phyloP scores from a whole-genome alignment of 1,284 basidiomycete genomes.

The Coniferiporia sulphurascens region DNA sequence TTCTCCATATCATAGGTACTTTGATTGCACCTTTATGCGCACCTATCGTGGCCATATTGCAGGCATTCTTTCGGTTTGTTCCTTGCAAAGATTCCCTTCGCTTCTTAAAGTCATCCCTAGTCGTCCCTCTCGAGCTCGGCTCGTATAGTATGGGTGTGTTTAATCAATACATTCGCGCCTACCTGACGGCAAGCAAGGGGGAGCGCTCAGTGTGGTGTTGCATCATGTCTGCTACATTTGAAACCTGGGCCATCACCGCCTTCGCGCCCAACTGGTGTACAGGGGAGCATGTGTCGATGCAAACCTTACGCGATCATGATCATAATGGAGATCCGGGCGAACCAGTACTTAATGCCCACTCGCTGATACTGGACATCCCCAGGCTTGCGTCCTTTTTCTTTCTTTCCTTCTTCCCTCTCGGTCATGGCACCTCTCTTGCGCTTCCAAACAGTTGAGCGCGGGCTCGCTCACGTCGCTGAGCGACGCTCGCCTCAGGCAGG shows the following conservation, averaged over 20 bases:
- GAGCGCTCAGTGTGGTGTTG: too few relatives aligned
- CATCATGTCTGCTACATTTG: not conserved
- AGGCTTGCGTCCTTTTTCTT: not conserved
- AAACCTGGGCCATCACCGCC: not conserved
- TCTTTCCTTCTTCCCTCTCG: not conserved
- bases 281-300: not conserved
- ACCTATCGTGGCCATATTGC: too few relatives aligned
- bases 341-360: not conserved
- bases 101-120: too few relatives aligned
- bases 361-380: not conserved
- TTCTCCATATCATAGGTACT: too few relatives aligned
- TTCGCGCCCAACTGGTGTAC: not conserved
- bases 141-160: too few relatives aligned
- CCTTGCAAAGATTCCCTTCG: too few relatives aligned
- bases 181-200: too few relatives aligned
- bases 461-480: conserved; percentile 22
- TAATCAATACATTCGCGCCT: too few relatives aligned
- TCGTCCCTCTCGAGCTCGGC: too few relatives aligned
- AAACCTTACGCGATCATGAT: not conserved
- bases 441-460: conserved; percentile 20
- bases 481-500: conserved; percentile 22
- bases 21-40: too few relatives aligned
- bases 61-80: too few relatives aligned
- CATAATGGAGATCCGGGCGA: not conserved
- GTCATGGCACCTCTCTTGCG: conserved; percentile 16